Base-by-base conservation (phyloP, 495 filamentous ascomycete species). In the Podospora appendiculata region DNA sequence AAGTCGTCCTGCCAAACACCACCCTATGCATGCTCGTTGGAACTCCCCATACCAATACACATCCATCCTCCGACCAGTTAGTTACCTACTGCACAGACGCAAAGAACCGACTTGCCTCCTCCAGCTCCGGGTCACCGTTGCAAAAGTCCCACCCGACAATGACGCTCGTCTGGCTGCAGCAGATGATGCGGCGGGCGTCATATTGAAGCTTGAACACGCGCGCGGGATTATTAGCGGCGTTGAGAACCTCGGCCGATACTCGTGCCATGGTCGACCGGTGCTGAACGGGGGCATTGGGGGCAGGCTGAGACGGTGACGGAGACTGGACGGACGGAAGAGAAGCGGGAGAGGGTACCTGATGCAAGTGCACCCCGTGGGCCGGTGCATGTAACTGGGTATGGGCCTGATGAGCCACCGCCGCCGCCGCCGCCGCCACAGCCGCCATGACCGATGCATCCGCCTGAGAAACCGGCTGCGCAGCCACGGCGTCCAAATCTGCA, bases 111-210 rank as follows among this genome's bases (percentile, higher is more conserved):
- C 81, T 81, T 3, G 88, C 88, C 61, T 88, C 84, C 49, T 90
- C 82, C 43, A 98, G 83, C 55, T 90, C 82, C 59, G 80, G 71
- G 48, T 98, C 93, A n/a, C 80, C 87, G 58, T 87, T 87, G 46
- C 90, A 92, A 76, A 96, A 98, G 70, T 98, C 93, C 93, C 93
- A 98, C 4, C 91, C 93, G 4, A 97, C 89, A 54, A 98, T 97
- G 47, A 85, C 83, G 33, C 83, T 86, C 51, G 93, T 87, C 60
- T 96, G 90, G 45, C 85, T 89, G 58, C 92, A 95, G 69, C 90
- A 95, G 49, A 98, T 87, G 65, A 98, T 95, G 63, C 91, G 84
- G 43, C 92, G 79, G 0, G 90, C 85, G 61, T 98, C 93, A 59
- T 96, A 98, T 71, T 98, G 94, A 25, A 97, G 76, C 69, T 98